Percentiles rank a stretch among this genome's conserved stretches.
Evolutionary conservation across 495 filamentous ascomycete genomes (phyloP).

Genomic region (Talaromyces borbonicus): DNA sequence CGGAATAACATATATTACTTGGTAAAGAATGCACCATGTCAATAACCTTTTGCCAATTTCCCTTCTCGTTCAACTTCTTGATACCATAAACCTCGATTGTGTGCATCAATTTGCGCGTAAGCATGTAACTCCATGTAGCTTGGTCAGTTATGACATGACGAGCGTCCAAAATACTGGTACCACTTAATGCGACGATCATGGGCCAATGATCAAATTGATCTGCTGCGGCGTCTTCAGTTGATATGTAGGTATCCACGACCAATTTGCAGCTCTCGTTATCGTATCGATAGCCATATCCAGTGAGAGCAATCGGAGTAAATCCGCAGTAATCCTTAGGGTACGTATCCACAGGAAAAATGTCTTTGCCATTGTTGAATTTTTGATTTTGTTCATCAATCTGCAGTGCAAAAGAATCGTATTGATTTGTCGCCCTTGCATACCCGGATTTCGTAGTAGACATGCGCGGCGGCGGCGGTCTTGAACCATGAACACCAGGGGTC

Average conservation of each 20-base stretch:
- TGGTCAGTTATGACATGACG: slow-evolving; percentile 3
- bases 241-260: slow-evolving; percentile 2
- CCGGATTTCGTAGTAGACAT: slow-evolving; percentile 6
- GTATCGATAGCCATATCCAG: slow-evolving; percentile 10
- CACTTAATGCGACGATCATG: neutral
- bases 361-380: slow-evolving; percentile 4
- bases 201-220: slow-evolving; percentile 1
- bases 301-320: slow-evolving; percentile 14
- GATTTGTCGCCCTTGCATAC: neutral
- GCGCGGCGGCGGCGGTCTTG: slow-evolving; percentile 3
- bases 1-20: slow-evolving; percentile 7
- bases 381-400: slow-evolving; percentile 4
- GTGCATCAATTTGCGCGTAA: slow-evolving; percentile 9
- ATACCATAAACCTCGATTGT: slow-evolving; percentile 9
- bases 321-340: slow-evolving; percentile 18
- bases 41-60: slow-evolving; percentile 11
- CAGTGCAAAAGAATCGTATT: neutral
- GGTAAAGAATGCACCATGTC: slow-evolving; percentile 15
- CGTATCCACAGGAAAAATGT: slow-evolving; percentile 11
- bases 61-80: slow-evolving; percentile 5
- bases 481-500: slow-evolving; percentile 14
- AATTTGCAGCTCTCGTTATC: slow-evolving; percentile 1
- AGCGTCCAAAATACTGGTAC: slow-evolving; percentile 1
- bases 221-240: slow-evolving; percentile 13
- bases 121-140: slow-evolving; percentile 6